Conservation (phyloP, 306 rosid genomes). For the Trichosanthes cucumerina region DNA sequence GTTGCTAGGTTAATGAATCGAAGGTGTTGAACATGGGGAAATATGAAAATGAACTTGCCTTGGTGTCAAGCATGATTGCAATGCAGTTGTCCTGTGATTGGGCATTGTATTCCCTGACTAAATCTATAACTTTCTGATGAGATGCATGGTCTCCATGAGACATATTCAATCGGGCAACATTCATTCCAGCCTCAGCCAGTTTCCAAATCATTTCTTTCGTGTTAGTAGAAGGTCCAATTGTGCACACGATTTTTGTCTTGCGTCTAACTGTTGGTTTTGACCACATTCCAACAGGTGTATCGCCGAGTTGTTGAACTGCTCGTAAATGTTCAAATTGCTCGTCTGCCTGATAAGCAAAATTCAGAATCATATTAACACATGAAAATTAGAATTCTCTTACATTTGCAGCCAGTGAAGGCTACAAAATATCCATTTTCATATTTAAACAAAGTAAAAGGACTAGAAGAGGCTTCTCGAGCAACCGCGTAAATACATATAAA, state of each 20-base stretch:
- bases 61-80: constrained; percentile 95
- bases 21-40: not conserved
- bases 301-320: constrained; percentile 42
- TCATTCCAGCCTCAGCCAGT: constrained; percentile 96
- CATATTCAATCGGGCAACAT: constrained; percentile 94
- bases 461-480: not conserved
- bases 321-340: constrained; percentile 44
- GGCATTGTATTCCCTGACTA: constrained; percentile 86
- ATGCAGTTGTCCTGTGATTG: constrained; percentile 63
- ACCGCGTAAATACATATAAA: not conserved
- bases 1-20: not conserved
- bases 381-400: not conserved
- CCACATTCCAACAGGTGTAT: constrained; percentile 64
- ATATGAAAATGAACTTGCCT: constrained; percentile 29
- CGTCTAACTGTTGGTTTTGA: constrained; percentile 71
- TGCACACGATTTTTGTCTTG: constrained; percentile 95
- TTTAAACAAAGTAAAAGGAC: not conserved
- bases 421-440: not conserved
- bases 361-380: not conserved
- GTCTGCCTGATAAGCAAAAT: constrained; percentile 31
- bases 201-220: constrained; percentile 96
- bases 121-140: constrained; percentile 88
- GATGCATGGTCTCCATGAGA: constrained; percentile 98
- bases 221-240: constrained; percentile 92
- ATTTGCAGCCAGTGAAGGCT: not conserved